These are phyloP conservation scores for Myriosclerotinia duriaeana DNA, from an alignment of 2,329 filamentous ascomycete species.

Conservation along the genomic window DNA sequence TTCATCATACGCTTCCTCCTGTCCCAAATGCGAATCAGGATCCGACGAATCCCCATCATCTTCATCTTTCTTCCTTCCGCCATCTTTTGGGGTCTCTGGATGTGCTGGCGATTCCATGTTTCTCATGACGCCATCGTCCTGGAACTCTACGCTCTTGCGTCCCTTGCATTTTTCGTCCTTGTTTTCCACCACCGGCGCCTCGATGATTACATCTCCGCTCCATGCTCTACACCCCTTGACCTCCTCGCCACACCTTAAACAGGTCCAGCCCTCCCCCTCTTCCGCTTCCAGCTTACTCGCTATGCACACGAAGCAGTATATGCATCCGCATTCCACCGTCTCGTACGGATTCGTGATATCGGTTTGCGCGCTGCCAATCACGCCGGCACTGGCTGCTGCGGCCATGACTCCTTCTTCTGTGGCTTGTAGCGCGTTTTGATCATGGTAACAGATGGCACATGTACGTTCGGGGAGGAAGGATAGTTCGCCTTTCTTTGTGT, in stretches of 20 bases:
- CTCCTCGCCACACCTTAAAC: constrained; percentile 80
- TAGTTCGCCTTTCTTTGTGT: constrained; percentile 66
- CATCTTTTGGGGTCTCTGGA: background rate
- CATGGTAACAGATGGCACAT: constrained; percentile 94
- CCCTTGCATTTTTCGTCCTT: constrained; percentile 1
- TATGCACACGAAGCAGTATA: constrained; percentile 97
- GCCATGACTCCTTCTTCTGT: constrained; percentile 76
- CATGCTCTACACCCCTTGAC: constrained; percentile 87
- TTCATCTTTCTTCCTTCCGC: background rate
- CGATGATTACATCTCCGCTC: constrained; percentile 81
- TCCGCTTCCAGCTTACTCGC: constrained; percentile 86
- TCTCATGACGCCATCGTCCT: background rate
- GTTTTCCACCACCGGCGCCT: constrained; percentile 39
- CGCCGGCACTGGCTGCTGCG: constrained; percentile 64
- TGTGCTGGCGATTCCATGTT: background rate
- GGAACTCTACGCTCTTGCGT: constrained; percentile 14
- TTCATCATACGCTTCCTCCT: constrained; percentile 37
- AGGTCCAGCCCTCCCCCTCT: constrained; percentile 92
- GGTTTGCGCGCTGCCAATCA: constrained; percentile 83
- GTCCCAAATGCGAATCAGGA: constrained; percentile 30
- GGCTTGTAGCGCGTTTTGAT: constrained; percentile 72
- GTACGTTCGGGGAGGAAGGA: constrained; percentile 88
- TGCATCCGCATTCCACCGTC: constrained; percentile 80
- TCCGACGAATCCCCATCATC: constrained; percentile 25
- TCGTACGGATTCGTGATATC: constrained; percentile 97